These are phyloP conservation scores for Biscutella laevigata DNA, from an alignment of 441 rosid genomes.

Conservation along the genomic window DNA sequence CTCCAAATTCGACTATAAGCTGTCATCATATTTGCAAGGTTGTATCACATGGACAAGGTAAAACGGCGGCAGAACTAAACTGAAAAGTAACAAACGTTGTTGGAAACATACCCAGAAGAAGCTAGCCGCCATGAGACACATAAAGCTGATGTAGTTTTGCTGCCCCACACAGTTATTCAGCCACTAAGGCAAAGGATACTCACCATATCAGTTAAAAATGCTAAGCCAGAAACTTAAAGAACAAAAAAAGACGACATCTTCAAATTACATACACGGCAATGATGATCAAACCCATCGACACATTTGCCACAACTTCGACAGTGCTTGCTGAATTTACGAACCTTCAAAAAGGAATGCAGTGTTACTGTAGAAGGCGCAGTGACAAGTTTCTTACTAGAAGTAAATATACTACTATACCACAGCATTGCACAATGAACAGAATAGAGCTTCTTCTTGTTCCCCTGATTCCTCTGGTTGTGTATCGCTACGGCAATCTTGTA, in stretches of 20 bases:
- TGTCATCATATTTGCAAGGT: conserved; percentile 23
- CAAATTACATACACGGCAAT: conserved; percentile 65
- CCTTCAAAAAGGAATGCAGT: conserved; percentile 34
- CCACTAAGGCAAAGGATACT: conserved; percentile 56
- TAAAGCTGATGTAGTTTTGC: conserved; percentile 78
- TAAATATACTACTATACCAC: conserved; percentile 36
- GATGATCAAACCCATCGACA: conserved; percentile 96
- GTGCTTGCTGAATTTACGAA: conserved; percentile 87
- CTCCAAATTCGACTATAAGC: conserved; percentile 83
- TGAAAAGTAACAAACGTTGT: background rate
- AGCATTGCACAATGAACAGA: conserved; percentile 90
- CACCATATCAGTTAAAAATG: conserved; percentile 12
- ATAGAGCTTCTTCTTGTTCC: conserved; percentile 57
- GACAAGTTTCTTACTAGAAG: background rate
- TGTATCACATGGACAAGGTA: background rate
- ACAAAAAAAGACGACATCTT: background rate
- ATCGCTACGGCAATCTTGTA: conserved; percentile 68
- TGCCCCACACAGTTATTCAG: conserved; percentile 90
- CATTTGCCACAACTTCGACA: conserved; percentile 95
- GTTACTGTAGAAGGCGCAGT: background rate
- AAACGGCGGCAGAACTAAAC: background rate
- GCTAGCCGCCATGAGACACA: conserved; percentile 82
- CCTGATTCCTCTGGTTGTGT: conserved; percentile 38
- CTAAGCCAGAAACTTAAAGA: background rate
- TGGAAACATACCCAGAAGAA: conserved; percentile 68